These are phyloP conservation scores for Helicocarpus griseus DNA, from an alignment of 2,329 filamentous ascomycete genomes.

Conservation along the genomic window DNA sequence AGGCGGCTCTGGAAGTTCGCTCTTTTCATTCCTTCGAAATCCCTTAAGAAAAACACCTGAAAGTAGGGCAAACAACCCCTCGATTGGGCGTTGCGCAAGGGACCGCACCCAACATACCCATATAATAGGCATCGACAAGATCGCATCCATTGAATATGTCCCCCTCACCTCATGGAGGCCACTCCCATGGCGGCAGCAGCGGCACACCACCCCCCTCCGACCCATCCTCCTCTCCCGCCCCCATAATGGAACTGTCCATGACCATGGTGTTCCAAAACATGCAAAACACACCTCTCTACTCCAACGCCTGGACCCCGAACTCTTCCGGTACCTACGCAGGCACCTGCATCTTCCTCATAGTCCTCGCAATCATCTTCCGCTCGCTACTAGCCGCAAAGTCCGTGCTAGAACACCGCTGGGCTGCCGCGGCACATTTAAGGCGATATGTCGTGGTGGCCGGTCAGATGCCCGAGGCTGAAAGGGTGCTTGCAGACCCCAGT, in stretches of 20 bases:
- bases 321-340: conserved; percentile 66
- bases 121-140: not conserved
- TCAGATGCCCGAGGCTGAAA: conserved; percentile 49
- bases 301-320: conserved; percentile 62
- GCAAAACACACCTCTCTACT: conserved; percentile 55
- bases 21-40: not conserved
- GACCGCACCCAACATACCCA: too few relatives aligned
- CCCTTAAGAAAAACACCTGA: too few relatives aligned
- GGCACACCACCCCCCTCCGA: not conserved
- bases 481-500: conserved; percentile 48
- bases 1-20: not conserved
- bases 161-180: conserved; percentile 1
- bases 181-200: too few relatives aligned
- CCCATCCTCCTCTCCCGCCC: conserved; percentile 10
- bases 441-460: conserved; percentile 68
- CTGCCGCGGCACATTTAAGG: conserved; percentile 60
- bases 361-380: conserved; percentile 62
- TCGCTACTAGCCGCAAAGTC: conserved; percentile 60
- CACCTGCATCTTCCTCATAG: conserved; percentile 83
- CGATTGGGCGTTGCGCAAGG: too few relatives aligned
- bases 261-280: conserved; percentile 37
- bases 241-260: conserved; percentile 20
- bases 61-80: not conserved
- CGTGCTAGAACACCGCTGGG: conserved; percentile 53
- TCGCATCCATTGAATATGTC: not conserved